Evolutionary conservation across 1,284 basidiomycete species (phyloP).

Genomic region (Wolfiporia cocos): DNA sequence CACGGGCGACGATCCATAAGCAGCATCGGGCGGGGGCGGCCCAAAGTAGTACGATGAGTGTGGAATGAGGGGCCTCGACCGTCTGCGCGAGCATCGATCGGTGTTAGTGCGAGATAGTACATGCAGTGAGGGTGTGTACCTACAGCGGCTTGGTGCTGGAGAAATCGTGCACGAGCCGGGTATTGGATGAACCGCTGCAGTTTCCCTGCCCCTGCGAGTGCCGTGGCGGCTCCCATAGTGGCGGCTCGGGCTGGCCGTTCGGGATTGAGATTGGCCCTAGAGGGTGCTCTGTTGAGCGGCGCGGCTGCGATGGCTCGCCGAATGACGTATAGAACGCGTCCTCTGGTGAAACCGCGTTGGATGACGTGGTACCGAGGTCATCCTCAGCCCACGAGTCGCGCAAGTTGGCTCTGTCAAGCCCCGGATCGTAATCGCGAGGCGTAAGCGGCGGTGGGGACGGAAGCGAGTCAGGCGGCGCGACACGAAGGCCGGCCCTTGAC

Average conservation of each 20-base stretch:
- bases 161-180: constrained; percentile 16
- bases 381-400: constrained; percentile 5
- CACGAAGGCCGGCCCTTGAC: not conserved
- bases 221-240: constrained; percentile 60
- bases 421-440: not conserved
- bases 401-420: constrained; percentile 6
- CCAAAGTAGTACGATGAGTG: constrained; percentile 79
- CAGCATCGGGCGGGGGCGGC: constrained; percentile 66
- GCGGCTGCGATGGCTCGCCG: constrained; percentile 7
- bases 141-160: constrained; percentile 12
- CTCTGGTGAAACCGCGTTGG: not conserved
- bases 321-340: constrained; percentile 7
- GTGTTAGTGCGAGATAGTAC: constrained; percentile 1
- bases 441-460: constrained; percentile 1
- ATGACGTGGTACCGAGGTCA: constrained; percentile 3
- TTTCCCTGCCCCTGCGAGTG: constrained; percentile 11
- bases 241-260: constrained; percentile 48
- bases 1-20: constrained; percentile 70
- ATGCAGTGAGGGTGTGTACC: constrained; percentile 1
- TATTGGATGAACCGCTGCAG: constrained; percentile 11
- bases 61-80: constrained; percentile 47
- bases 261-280: too few species aligned
- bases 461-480: not conserved
- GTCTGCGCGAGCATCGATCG: constrained; percentile 9
- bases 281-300: too few species aligned